Evolutionary conservation across 176 grass and related monocot species (phyloP).

Genomic region (Calamus simplicifolius): DNA sequence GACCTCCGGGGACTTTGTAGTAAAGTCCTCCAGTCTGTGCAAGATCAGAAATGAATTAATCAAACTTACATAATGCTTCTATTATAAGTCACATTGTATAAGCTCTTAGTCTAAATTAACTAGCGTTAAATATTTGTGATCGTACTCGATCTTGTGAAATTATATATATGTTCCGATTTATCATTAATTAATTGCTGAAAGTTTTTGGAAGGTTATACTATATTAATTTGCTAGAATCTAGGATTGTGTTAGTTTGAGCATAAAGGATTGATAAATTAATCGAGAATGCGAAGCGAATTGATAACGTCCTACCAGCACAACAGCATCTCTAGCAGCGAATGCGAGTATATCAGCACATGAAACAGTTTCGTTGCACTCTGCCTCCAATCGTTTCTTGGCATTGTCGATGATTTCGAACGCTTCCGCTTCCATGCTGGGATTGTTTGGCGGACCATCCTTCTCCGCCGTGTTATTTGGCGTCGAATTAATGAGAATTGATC

Average conservation of each 20-base stretch:
- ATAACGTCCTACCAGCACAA: conserved; percentile 52
- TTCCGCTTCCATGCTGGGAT: conserved; percentile 23
- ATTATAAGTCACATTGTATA: too few relatives aligned
- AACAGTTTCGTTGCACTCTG: conserved; percentile 29
- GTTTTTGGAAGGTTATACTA: too few relatives aligned
- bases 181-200: too few relatives aligned
- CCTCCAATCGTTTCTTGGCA: conserved; percentile 41
- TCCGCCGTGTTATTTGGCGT: conserved; percentile 42
- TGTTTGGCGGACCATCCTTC: conserved; percentile 46
- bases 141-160: too few relatives aligned
- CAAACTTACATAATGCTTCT: too few relatives aligned
- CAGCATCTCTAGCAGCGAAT: conserved; percentile 54
- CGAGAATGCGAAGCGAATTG: background rate
- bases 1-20: background rate
- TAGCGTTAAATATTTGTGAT: too few relatives aligned
- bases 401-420: conserved; percentile 45
- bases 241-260: too few relatives aligned
- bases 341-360: conserved; percentile 71
- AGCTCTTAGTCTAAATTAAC: too few relatives aligned
- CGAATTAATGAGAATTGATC: conserved; percentile 42
- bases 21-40: background rate
- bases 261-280: too few relatives aligned
- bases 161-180: too few relatives aligned
- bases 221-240: too few relatives aligned
- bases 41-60: too few relatives aligned